Conservation (phyloP, 2,329 filamentous ascomycete genomes). For the Drechslerella stenobrocha region DNA sequence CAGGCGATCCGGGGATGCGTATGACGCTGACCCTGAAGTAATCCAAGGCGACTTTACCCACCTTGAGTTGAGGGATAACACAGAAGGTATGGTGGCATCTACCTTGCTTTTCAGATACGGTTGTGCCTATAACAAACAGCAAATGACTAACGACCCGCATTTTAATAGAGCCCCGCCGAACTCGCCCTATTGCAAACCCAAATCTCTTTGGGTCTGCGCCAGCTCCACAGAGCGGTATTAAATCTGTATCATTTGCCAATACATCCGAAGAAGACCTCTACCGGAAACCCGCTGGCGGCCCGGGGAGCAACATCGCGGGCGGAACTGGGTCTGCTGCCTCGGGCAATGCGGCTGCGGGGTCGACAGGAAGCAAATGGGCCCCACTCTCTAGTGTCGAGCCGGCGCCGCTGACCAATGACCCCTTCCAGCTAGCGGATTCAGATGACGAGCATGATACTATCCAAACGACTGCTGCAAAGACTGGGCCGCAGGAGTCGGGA, state of each 20-base stretch:
- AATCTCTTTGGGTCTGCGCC: slow-evolving; percentile 75
- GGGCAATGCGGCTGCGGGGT: not conserved
- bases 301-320: slow-evolving; percentile 60
- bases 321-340: not conserved
- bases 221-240: slow-evolving; percentile 56
- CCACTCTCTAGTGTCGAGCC: slow-evolving; percentile 84
- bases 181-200: slow-evolving; percentile 72
- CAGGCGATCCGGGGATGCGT: slow-evolving; percentile 68
- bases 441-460: slow-evolving; percentile 85
- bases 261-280: slow-evolving; percentile 56
- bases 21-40: slow-evolving; percentile 90
- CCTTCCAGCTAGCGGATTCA: slow-evolving; percentile 93
- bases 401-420: slow-evolving; percentile 88
- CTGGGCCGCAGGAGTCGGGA: slow-evolving; percentile 49
- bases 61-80: slow-evolving; percentile 65
- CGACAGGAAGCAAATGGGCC: slow-evolving; percentile 85
- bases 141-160: slow-evolving; percentile 12
- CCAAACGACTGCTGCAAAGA: slow-evolving; percentile 58
- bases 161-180: slow-evolving; percentile 62
- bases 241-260: slow-evolving; percentile 63
- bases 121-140: too few relatives aligned
- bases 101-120: too few relatives aligned
- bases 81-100: slow-evolving; percentile 59
- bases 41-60: slow-evolving; percentile 83
- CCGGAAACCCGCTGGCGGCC: slow-evolving; percentile 61